Evolutionary conservation across 495 filamentous ascomycete genomes (phyloP).

Genomic region (Chlorociboria aeruginascens): DNA sequence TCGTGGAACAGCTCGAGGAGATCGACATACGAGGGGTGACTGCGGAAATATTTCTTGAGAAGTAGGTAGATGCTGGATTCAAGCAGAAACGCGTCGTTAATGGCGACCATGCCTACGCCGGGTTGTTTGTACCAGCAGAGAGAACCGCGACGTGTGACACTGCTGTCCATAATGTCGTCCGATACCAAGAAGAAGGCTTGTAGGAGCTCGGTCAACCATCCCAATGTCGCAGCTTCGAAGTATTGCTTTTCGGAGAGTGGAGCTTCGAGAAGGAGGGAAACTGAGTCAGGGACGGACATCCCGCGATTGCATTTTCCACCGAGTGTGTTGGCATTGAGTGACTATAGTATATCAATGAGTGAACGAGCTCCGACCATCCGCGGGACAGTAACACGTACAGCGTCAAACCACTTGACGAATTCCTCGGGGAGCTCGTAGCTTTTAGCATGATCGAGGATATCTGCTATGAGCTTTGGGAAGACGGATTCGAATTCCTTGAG

Average conservation of each 20-base stretch:
- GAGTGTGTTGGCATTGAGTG: constrained; percentile 68
- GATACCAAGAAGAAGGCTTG: constrained; percentile 98
- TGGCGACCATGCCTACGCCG: constrained; percentile 83
- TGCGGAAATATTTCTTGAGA: constrained; percentile 84
- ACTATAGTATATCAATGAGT: constrained; percentile 32
- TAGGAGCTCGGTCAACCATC: constrained; percentile 94
- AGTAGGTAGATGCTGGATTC: constrained; percentile 82
- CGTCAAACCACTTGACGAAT: constrained; percentile 76
- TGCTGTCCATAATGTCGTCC: constrained; percentile 96
- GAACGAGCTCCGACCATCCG: constrained; percentile 9
- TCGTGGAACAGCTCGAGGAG: constrained; percentile 95
- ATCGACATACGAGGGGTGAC: constrained; percentile 75
- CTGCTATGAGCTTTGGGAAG: constrained; percentile 69
- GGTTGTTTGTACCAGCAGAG: constrained; percentile 93
- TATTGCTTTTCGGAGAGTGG: constrained; percentile 68
- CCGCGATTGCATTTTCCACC: constrained; percentile 98
- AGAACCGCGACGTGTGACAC: constrained; percentile 81
- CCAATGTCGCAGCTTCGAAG: constrained; percentile 71
- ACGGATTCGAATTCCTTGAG: constrained; percentile 78
- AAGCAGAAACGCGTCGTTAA: constrained; percentile 97
- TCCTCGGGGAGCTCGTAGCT: constrained; percentile 71
- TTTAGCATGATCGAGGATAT: constrained; percentile 61
- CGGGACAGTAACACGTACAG: constrained; percentile 38
- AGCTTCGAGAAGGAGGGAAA: constrained; percentile 61
- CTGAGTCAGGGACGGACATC: constrained; percentile 92